Evolutionary conservation across 805 yeast genomes (phyloP), one percentile per base, ranked within the genome.

Genomic region (Diddensiella transvaalensis): DNA sequence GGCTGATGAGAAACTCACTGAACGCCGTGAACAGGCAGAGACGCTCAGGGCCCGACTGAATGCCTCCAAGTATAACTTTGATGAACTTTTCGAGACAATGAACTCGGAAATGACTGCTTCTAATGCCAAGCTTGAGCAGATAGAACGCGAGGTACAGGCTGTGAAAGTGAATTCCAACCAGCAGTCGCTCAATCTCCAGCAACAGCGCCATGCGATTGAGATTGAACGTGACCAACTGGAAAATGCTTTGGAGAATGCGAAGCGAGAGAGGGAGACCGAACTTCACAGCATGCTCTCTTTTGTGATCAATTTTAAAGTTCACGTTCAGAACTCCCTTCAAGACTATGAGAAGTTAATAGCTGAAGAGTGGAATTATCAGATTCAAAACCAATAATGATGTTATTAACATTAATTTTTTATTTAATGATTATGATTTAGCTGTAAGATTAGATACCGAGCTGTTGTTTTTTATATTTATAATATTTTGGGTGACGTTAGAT

Each of bases 301-400:
- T 48, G 76, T 82, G 19, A 75, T 84, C 43, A 75, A 72, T 42
- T 83, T 87, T 67, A 87, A 87, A 66, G 66, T 82, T 53, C 78
- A 76, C 50, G 75, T 85, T 39, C 91, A 86, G 60, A 72, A 75
- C 18, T 75, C 78, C 45, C 70, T 86, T 41, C 87, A 82, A 57
- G 81, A 75, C 32, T 71, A 80, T 52, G 83, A 80, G 55, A 40
- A n/a, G 30, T 17, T 40, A 19, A 33, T 40, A 24, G 38, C 38
- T 8, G 38, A 35, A 6, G 38, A 35, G 21, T 35, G 38, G 38
- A 35, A n/a, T 17, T 6, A 35, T 15, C 18, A 35, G 21, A n/a
- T 35, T 35, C 21, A 17, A 35, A 18, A 35, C 8, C 21, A 35
- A 35, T 35, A 35, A 35, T 35, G 38, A 8, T 6, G 38, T 26